These are phyloP conservation scores for Coemansia aciculifera DNA, from an alignment of 192 early-diverging fungal species.

Conservation along the genomic window DNA sequence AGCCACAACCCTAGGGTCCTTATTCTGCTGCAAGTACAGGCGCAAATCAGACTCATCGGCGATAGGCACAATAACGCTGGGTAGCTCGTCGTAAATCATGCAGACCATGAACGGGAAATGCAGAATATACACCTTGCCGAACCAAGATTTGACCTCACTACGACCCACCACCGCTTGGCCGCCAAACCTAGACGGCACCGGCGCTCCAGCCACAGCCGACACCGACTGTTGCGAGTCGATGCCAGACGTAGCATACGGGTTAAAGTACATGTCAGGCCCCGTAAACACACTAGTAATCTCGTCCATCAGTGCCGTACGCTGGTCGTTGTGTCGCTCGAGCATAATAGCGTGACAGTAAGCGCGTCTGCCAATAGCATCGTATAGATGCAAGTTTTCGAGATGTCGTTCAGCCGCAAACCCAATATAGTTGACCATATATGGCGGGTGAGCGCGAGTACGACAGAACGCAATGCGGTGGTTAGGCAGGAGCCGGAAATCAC, in stretches of 20 bases:
- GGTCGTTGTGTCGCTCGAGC: constrained; percentile 41
- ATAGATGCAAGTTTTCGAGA: constrained; percentile 64
- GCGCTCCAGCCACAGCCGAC: not conserved
- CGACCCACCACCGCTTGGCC: constrained; percentile 12
- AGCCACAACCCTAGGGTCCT: constrained; percentile 46
- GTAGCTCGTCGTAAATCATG: constrained; percentile 66
- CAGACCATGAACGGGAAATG: constrained; percentile 70
- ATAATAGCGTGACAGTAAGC: constrained; percentile 52
- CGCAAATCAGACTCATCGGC: constrained; percentile 57
- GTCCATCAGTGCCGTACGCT: constrained; percentile 35
- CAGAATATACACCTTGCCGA: constrained; percentile 63
- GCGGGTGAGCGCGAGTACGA: constrained; percentile 58
- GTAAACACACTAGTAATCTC: constrained; percentile 57
- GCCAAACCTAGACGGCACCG: not conserved
- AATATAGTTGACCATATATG: constrained; percentile 65
- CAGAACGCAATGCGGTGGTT: constrained; percentile 58
- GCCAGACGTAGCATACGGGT: constrained; percentile 45
- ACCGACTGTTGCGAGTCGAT: not conserved
- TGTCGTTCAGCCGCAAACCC: constrained; percentile 68
- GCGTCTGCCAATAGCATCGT: constrained; percentile 57
- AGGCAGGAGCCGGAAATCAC: constrained; percentile 59
- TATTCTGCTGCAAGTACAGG: constrained; percentile 59
- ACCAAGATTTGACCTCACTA: constrained; percentile 58
- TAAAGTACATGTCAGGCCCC: constrained; percentile 69
- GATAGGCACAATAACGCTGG: constrained; percentile 52